Percentiles rank a stretch among this genome's conserved stretches.
Evolutionary conservation across 23 red algal species (phyloP).

Genomic region (Gracilaria caudata): DNA sequence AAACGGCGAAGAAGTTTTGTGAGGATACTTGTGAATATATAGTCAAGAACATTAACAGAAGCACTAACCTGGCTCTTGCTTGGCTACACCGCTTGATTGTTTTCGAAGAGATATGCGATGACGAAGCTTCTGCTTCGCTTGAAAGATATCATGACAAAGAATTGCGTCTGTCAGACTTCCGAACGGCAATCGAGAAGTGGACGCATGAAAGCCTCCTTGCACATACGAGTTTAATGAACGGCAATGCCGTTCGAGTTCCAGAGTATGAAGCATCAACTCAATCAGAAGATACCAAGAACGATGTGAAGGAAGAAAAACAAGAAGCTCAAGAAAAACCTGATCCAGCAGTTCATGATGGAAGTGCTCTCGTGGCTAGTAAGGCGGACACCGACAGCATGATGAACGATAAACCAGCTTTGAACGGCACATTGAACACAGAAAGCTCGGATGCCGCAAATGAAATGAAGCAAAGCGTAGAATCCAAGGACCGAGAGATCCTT

Average conservation of each 20-base stretch:
- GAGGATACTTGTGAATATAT: slow-evolving; percentile 67
- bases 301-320: neutral
- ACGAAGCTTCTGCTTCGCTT: neutral
- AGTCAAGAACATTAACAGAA: slow-evolving; percentile 36
- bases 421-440: neutral
- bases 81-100: slow-evolving; percentile 66
- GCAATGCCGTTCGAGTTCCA: neutral
- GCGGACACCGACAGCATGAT: neutral
- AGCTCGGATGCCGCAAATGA: neutral
- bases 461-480: neutral
- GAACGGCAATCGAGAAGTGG: neutral
- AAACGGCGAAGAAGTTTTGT: slow-evolving; percentile 48
- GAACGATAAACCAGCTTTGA: neutral
- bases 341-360: neutral
- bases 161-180: slow-evolving; percentile 8
- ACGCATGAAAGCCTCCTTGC: neutral
- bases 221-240: neutral
- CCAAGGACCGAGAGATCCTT: neutral
- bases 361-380: neutral
- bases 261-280: neutral
- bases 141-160: neutral
- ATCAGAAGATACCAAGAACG: neutral
- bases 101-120: slow-evolving; percentile 14
- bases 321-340: neutral
- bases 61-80: slow-evolving; percentile 53